Evolutionary conservation across 2,329 filamentous ascomycete genomes (phyloP).

Genomic region (Lasiodiplodia citricola): DNA sequence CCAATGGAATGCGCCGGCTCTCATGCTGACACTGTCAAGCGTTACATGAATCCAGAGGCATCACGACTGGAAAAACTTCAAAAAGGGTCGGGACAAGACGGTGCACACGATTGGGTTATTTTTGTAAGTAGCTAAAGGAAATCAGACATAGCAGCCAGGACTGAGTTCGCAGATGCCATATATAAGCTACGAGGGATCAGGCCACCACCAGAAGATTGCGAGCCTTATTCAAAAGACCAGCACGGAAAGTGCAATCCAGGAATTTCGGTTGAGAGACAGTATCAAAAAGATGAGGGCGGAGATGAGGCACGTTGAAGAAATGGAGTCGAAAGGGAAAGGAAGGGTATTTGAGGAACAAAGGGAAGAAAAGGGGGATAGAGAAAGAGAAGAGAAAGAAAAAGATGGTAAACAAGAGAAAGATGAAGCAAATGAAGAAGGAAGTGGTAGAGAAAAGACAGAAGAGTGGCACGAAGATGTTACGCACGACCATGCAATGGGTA

Average conservation of each 20-base stretch:
- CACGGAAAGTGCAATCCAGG: neutral
- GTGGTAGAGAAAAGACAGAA: too few species aligned
- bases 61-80: neutral
- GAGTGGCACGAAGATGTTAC: too few species aligned
- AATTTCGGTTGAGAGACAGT: neutral
- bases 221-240: neutral
- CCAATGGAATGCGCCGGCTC: neutral
- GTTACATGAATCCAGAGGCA: slow-evolving; percentile 10
- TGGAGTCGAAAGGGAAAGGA: too few species aligned
- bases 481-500: too few species aligned
- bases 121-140: neutral
- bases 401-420: too few species aligned
- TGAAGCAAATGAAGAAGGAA: too few species aligned
- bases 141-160: neutral
- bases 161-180: neutral
- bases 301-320: neutral
- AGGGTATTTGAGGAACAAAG: too few species aligned
- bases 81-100: neutral
- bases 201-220: neutral
- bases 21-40: neutral
- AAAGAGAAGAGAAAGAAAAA: too few species aligned
- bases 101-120: neutral
- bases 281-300: neutral
- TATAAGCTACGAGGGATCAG: slow-evolving; percentile 1
- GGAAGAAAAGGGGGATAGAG: too few species aligned